A percentile compares a stretch with the other conserved stretches of the same genome.
Evolutionary conservation across 345 rosid species (phyloP).

Genomic region (Brassica cretica): DNA sequence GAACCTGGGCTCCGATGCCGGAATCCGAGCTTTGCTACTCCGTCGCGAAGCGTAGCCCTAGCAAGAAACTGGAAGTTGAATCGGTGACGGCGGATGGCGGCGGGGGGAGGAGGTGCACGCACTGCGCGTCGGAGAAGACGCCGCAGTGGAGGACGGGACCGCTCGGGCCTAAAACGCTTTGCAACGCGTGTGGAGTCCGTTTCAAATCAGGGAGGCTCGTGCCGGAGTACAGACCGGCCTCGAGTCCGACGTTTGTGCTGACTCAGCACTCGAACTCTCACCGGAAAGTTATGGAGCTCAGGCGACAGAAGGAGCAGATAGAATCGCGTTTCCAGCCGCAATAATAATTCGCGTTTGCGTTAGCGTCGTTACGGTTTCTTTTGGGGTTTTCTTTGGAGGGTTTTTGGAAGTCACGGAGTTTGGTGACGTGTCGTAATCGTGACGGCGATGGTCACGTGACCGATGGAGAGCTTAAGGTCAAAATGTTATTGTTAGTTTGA

Average conservation of each 20-base stretch:
- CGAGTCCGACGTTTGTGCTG: slow-evolving; percentile 72
- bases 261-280: slow-evolving; percentile 85
- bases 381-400: slow-evolving; percentile 6
- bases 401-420: slow-evolving; percentile 33
- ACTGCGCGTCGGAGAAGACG: slow-evolving; percentile 81
- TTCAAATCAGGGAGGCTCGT: slow-evolving; percentile 77
- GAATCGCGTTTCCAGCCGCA: slow-evolving; percentile 35
- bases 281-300: slow-evolving; percentile 41
- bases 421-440: slow-evolving; percentile 32
- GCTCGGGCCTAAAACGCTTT: slow-evolving; percentile 56
- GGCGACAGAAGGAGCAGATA: slow-evolving; percentile 16
- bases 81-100: slow-evolving; percentile 43
- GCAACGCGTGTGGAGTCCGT: slow-evolving; percentile 49
- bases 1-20: slow-evolving; percentile 42
- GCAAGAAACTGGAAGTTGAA: slow-evolving; percentile 11
- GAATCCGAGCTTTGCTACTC: slow-evolving; percentile 37
- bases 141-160: slow-evolving; percentile 93
- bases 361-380: slow-evolving; percentile 1
- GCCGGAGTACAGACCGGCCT: slow-evolving; percentile 80
- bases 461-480: neutral
- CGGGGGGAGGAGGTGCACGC: slow-evolving; percentile 58
- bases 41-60: slow-evolving; percentile 31
- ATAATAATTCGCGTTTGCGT: slow-evolving; percentile 1
- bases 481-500: slow-evolving; percentile 21
- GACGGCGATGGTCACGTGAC: slow-evolving; percentile 39